Base-by-base conservation (phyloP, 208 protist genomes). In the Naegleria fowleri region DNA sequence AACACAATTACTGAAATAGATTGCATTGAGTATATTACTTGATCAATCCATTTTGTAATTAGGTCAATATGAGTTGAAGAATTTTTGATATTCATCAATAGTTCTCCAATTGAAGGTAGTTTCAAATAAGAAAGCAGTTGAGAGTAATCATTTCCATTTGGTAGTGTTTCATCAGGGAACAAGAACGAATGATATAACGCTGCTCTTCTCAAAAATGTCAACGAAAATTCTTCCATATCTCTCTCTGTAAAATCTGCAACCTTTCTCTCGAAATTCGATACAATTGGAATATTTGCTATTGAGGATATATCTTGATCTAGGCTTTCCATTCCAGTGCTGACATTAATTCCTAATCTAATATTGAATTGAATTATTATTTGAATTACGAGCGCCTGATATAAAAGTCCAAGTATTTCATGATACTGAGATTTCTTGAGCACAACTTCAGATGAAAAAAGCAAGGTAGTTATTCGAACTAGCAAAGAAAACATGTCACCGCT, bases 401-500 rank as follows among this genome's bases (percentile, higher is more conserved):
- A 86, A 29, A 86, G 5, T 33, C n/a, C 6, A 15, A 51, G 22
- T 22, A 86, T n/a, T 51, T 86, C 39, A 13, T 51, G 11, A 51
- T 33, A 86, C 0, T 36, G 5, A 13, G 6, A 33, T 86, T 5
- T 15, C 41, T 33, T 13, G 25, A 86, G 5, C 0, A 4, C 16
- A 0, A 22, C 11, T 48, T 48, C 4, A 15, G 67, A 36, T 79
- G 67, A 29, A 13, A 79, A 79, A 79, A 79, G 67, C 9, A 86
- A 86, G n/a, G 25, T 89, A 0, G 51, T 25, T n/a, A 67, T 29
- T 67, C 36, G 55, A 13, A 89, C 48, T 19, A 89, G 59, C 5
- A 67, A 11, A n/a, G 86, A 25, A 40, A 89, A 89, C 36, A 89
- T 43, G 29, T 89, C 86, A 29, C 48, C 9, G 25, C 83, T 86